Conservation (phyloP, 495 filamentous ascomycete species). For the Hypoxylon crocopeplum region DNA sequence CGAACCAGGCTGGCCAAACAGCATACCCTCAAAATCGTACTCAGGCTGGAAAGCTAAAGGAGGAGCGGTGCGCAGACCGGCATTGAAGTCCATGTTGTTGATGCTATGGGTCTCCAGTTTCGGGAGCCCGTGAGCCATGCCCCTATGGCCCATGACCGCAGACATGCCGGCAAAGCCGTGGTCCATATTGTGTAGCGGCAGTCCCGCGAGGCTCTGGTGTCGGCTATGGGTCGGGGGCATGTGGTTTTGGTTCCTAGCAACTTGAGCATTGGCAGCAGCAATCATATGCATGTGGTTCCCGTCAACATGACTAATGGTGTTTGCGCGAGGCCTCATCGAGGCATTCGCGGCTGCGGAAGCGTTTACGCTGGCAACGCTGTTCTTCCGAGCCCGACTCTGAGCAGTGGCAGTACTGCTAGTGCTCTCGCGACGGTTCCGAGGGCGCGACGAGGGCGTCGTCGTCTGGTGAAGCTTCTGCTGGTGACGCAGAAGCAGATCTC, state of each 20-base stretch:
- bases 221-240: constrained; percentile 65
- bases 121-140: constrained; percentile 69
- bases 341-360: constrained; percentile 54
- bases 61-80: constrained; percentile 80
- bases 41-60: constrained; percentile 73
- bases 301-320: constrained; percentile 97
- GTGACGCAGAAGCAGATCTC: constrained; percentile 91
- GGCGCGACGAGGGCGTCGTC: constrained; percentile 86
- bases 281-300: constrained; percentile 73
- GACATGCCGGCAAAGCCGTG: constrained; percentile 73
- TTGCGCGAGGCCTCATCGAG: constrained; percentile 86
- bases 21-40: constrained; percentile 76
- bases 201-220: constrained; percentile 70
- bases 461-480: constrained; percentile 99
- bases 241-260: constrained; percentile 57
- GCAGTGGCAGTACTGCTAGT: constrained; percentile 72
- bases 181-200: constrained; percentile 66
- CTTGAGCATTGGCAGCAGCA: constrained; percentile 60
- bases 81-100: constrained; percentile 61
- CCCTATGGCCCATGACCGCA: constrained; percentile 67
- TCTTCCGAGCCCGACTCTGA: constrained; percentile 84
- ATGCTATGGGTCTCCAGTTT: constrained; percentile 82
- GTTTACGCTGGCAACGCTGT: constrained; percentile 75
- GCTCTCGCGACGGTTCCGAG: constrained; percentile 85
- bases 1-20: constrained; percentile 66